phyloP scores from a whole-genome alignment of 2,329 filamentous ascomycete genomes.

The Cladosporium phlei region DNA sequence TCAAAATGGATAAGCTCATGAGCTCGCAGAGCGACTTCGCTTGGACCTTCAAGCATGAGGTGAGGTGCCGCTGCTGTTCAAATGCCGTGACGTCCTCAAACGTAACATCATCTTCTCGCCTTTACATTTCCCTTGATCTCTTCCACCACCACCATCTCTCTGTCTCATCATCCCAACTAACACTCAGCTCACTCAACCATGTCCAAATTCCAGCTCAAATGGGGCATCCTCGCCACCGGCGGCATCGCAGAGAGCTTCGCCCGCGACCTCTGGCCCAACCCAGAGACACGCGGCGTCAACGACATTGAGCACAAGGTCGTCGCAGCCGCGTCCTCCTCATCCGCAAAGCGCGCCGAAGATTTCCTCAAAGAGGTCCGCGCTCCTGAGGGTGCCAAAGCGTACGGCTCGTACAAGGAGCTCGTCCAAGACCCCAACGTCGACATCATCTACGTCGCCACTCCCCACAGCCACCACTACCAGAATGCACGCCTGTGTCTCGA shows the following conservation, averaged over 20 bases:
- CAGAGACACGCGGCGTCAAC: constrained; percentile 60
- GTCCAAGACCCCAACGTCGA: constrained; percentile 74
- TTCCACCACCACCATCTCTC: no score
- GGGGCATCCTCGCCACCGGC: constrained; percentile 46
- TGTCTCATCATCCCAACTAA: neutral
- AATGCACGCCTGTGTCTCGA: constrained; percentile 80
- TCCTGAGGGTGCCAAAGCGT: constrained; percentile 63
- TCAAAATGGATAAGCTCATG: neutral
- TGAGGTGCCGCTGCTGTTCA: constrained; percentile 4
- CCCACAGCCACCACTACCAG: constrained; percentile 90
- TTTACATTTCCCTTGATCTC: neutral
- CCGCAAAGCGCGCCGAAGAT: constrained; percentile 60
- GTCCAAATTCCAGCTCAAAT: constrained; percentile 33
- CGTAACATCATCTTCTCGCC: neutral
- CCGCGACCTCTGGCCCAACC: constrained; percentile 73
- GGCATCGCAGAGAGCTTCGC: constrained; percentile 54
- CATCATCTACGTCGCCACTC: constrained; percentile 84
- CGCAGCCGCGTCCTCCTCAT: constrained; percentile 75
- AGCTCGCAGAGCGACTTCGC: neutral
- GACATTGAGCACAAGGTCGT: constrained; percentile 74
- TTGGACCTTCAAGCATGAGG: constrained; percentile 12
- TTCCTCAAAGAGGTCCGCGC: constrained; percentile 70
- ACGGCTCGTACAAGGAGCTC: constrained; percentile 77
- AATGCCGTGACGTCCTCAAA: constrained; percentile 6
- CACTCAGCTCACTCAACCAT: constrained; percentile 16